Evolutionary conservation across 2,329 filamentous ascomycete species (phyloP).

Genomic region (Penicillium sp.): DNA sequence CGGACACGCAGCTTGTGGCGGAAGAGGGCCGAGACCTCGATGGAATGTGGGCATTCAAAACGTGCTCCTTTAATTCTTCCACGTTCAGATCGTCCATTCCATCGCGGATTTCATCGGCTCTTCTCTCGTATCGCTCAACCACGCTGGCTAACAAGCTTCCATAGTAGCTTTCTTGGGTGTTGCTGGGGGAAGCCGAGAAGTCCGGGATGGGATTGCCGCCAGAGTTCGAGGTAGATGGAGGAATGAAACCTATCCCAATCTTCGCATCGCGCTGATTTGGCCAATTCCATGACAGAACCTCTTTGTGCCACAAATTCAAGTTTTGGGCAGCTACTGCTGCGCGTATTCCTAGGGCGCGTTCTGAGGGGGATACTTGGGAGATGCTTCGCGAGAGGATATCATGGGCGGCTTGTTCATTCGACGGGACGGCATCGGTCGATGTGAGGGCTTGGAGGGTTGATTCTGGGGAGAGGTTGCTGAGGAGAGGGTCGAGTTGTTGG

Average conservation of each 20-base stretch:
- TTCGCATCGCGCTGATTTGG: slow-evolving; percentile 40
- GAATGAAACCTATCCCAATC: slow-evolving; percentile 44
- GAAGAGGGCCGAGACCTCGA: slow-evolving; percentile 56
- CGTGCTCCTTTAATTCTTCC: slow-evolving; percentile 83
- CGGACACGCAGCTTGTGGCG: slow-evolving; percentile 45
- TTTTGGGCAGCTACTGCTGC: slow-evolving; percentile 60
- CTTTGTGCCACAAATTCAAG: slow-evolving; percentile 57
- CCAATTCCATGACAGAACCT: slow-evolving; percentile 61
- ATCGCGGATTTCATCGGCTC: slow-evolving; percentile 69
- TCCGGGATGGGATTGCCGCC: background rate
- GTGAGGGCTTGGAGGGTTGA: slow-evolving; percentile 53
- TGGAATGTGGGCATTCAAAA: slow-evolving; percentile 75
- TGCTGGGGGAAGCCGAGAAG: background rate
- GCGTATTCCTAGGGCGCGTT: slow-evolving; percentile 58
- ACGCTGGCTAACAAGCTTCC: slow-evolving; percentile 67
- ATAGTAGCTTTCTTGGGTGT: slow-evolving; percentile 51
- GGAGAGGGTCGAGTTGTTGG: slow-evolving; percentile 46
- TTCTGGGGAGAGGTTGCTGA: slow-evolving; percentile 54
- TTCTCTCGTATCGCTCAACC: slow-evolving; percentile 66
- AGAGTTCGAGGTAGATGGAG: slow-evolving; percentile 18
- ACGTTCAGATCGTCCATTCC: slow-evolving; percentile 45
- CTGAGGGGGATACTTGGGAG: slow-evolving; percentile 53
- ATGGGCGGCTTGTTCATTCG: slow-evolving; percentile 38
- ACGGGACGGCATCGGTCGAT: slow-evolving; percentile 41
- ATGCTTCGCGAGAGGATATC: slow-evolving; percentile 51